Evolutionary conservation across 257 asterid genomes (phyloP).

Genomic region (Knoxia roxburghii): DNA sequence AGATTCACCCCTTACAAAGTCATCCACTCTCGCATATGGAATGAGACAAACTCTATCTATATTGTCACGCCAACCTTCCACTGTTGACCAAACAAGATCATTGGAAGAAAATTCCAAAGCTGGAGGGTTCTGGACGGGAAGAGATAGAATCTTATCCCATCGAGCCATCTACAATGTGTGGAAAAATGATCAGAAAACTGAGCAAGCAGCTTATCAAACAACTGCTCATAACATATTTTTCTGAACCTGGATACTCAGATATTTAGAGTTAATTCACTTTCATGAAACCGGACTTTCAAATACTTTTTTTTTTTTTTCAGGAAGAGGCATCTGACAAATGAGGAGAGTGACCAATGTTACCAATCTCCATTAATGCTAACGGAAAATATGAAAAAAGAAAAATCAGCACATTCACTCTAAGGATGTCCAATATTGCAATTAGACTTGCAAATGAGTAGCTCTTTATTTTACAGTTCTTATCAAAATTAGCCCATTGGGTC

Average conservation of each 20-base stretch:
- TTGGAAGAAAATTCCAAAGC: slow-evolving; percentile 66
- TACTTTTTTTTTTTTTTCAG: not conserved
- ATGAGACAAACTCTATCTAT: slow-evolving; percentile 76
- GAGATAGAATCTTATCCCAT: slow-evolving; percentile 91
- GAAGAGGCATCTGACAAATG: not conserved
- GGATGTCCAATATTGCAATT: not conserved
- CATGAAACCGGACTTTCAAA: not conserved
- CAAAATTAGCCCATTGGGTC: not conserved
- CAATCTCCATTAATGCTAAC: not conserved
- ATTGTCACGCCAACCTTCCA: slow-evolving; percentile 92
- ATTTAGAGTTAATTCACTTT: not conserved
- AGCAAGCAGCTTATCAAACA: not conserved
- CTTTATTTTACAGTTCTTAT: not conserved
- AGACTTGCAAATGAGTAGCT: not conserved
- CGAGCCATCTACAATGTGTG: slow-evolving; percentile 78
- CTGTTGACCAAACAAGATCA: slow-evolving; percentile 92
- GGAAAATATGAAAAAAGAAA: not conserved
- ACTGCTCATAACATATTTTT: not conserved
- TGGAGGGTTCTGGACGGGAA: slow-evolving; percentile 95
- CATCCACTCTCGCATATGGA: slow-evolving; percentile 81
- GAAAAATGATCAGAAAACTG: not conserved
- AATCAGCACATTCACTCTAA: not conserved
- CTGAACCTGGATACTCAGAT: not conserved
- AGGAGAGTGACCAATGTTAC: not conserved
- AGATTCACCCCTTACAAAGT: slow-evolving; percentile 90